Percentiles rank a stretch among this genome's conserved stretches.
These are phyloP conservation scores for Delonix regia DNA, from an alignment of 306 rosid genomes.

Conservation along the genomic window DNA sequence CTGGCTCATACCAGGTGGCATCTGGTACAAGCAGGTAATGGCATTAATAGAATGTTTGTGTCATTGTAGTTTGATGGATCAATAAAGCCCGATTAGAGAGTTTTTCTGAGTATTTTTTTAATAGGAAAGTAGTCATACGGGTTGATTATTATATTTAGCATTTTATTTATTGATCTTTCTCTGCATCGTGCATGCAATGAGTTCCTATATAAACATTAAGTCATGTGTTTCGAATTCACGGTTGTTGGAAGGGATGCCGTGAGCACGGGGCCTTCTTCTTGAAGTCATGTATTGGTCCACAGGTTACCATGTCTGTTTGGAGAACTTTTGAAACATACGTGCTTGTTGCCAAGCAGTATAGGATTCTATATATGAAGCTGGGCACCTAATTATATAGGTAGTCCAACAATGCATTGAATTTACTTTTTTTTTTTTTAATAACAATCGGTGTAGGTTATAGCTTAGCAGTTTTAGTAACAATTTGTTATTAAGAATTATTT, in stretches of 20 bases:
- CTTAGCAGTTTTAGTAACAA: not conserved
- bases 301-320: slow-evolving; percentile 2
- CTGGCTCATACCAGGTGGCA: slow-evolving; percentile 41
- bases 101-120: slow-evolving; percentile 11
- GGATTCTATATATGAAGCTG: not conserved
- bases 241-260: not conserved
- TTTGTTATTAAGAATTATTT: not conserved
- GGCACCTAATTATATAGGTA: not conserved
- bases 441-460: not conserved
- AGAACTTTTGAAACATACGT: not conserved
- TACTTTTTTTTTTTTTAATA: not conserved
- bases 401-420: not conserved
- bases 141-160: not conserved
- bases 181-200: not conserved
- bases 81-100: slow-evolving; percentile 17
- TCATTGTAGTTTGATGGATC: slow-evolving; percentile 29
- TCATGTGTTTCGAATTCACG: not conserved
- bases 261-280: not conserved
- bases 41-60: slow-evolving; percentile 35
- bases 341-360: not conserved
- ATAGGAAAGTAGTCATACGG: not conserved
- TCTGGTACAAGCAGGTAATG: slow-evolving; percentile 43
- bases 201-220: not conserved
- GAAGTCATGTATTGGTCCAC: not conserved
- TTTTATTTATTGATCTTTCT: not conserved